A percentile compares a stretch with the other conserved stretches of the same genome.
Evolutionary conservation across 2,329 filamentous ascomycete genomes (phyloP).

Genomic region (Didymella segeticola): DNA sequence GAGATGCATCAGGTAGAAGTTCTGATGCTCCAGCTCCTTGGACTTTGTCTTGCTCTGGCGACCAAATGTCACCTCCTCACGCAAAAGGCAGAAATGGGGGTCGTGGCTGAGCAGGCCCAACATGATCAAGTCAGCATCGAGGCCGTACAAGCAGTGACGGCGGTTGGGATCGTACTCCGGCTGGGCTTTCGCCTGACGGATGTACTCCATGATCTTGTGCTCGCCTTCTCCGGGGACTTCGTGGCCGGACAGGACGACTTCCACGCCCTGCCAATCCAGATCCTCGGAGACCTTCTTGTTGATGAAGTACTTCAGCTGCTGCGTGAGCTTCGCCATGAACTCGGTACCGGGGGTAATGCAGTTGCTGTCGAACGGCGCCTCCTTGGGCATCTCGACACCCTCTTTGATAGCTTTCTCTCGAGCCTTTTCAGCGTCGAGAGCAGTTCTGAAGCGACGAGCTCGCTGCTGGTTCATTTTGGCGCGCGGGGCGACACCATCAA

Average conservation of each 20-base stretch:
- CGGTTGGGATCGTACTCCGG: slow-evolving; percentile 91
- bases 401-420: slow-evolving; percentile 90
- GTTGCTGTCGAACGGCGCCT: slow-evolving; percentile 97
- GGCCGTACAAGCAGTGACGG: slow-evolving; percentile 94
- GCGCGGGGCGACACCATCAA: slow-evolving; percentile 94
- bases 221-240: slow-evolving; percentile 98
- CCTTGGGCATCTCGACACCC: slow-evolving; percentile 91
- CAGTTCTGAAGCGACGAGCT: slow-evolving; percentile 91
- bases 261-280: slow-evolving; percentile 94
- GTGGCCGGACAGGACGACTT: slow-evolving; percentile 94
- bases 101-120: slow-evolving; percentile 95
- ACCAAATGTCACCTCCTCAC: slow-evolving; percentile 98
- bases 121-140: slow-evolving; percentile 99
- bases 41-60: slow-evolving; percentile 85
- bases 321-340: slow-evolving; percentile 96
- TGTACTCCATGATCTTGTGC: slow-evolving; percentile 99
- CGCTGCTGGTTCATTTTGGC: slow-evolving; percentile 99
- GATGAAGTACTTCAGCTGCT: slow-evolving; percentile 96
- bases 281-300: slow-evolving; percentile 99
- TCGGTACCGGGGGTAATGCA: slow-evolving; percentile 97
- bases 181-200: slow-evolving; percentile 95
- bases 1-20: slow-evolving; percentile 96
- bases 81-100: slow-evolving; percentile 94
- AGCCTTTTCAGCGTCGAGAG: slow-evolving; percentile 85
- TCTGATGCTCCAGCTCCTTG: slow-evolving; percentile 97